A percentile compares a stretch with the other conserved stretches of the same genome.
phyloP scores from a whole-genome alignment of 2,329 filamentous ascomycete genomes.

The Monilinia vaccinii-corymbosi region DNA sequence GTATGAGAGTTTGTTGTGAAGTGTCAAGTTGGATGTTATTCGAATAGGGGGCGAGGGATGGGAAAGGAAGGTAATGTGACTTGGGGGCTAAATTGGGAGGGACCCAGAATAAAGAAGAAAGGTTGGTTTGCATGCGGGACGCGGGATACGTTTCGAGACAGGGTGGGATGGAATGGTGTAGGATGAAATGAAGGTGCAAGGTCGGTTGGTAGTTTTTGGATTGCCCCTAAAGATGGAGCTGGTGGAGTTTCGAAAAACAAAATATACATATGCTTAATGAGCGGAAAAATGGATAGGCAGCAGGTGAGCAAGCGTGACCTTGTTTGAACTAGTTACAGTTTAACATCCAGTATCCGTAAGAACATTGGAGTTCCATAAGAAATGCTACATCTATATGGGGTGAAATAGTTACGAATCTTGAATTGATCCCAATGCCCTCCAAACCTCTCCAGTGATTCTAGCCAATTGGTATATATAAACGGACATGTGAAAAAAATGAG shows the following conservation, averaged over 20 bases:
- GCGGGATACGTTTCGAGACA: background rate
- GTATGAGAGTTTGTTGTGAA: slow-evolving; percentile 45
- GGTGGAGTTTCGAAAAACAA: background rate
- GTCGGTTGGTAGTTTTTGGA: background rate
- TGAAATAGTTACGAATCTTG: background rate
- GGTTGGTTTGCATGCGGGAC: too few species aligned
- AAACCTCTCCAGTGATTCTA: background rate
- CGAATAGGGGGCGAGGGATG: background rate
- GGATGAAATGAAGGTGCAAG: background rate
- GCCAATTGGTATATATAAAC: background rate
- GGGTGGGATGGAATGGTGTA: background rate
- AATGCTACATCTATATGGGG: background rate
- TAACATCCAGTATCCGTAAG: background rate
- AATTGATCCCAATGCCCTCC: background rate
- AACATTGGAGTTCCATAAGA: background rate
- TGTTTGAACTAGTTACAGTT: background rate
- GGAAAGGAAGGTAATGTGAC: background rate
- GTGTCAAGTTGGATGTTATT: background rate
- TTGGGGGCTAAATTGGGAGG: background rate
- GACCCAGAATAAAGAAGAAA: background rate
- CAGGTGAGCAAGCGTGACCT: background rate
- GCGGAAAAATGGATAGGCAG: background rate
- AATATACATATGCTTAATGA: background rate
- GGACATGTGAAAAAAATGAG: background rate
- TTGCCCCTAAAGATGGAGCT: background rate